phyloP scores from a whole-genome alignment of 176 grass and related monocot genomes.

The Aegilops umbellulata region DNA sequence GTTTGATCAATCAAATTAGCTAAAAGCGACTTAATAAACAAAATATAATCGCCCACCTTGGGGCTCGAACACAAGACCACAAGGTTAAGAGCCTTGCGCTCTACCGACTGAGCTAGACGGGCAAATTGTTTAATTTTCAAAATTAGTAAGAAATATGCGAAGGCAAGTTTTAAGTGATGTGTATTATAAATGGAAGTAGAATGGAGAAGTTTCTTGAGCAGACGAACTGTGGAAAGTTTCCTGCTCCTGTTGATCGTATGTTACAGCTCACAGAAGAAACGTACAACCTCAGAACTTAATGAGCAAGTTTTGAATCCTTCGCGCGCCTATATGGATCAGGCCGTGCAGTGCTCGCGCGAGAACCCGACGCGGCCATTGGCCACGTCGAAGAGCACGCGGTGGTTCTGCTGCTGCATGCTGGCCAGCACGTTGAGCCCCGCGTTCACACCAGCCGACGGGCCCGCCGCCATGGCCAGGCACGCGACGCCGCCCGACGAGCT shows the following conservation, averaged over 20 bases:
- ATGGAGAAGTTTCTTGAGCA: too few species aligned
- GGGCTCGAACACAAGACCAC: constrained; percentile 76
- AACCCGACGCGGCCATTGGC: constrained; percentile 61
- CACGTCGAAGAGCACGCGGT: constrained; percentile 76
- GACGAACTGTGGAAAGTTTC: too few species aligned
- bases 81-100: constrained; percentile 35
- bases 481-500: constrained; percentile 48
- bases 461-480: constrained; percentile 81
- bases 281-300: too few species aligned
- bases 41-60: constrained; percentile 37
- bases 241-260: too few species aligned
- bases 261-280: too few species aligned
- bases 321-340: background rate
- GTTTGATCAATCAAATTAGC: too few species aligned
- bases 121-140: too few species aligned
- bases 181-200: too few species aligned
- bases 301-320: too few species aligned
- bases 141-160: too few species aligned
- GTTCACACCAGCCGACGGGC: constrained; percentile 48
- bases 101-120: background rate
- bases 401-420: constrained; percentile 95
- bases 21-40: too few species aligned
- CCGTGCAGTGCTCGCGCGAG: constrained; percentile 66
- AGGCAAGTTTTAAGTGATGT: too few species aligned
- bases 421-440: constrained; percentile 73